phyloP scores from a whole-genome alignment of 2,329 filamentous ascomycete genomes.

The Aspergillus piperis region DNA sequence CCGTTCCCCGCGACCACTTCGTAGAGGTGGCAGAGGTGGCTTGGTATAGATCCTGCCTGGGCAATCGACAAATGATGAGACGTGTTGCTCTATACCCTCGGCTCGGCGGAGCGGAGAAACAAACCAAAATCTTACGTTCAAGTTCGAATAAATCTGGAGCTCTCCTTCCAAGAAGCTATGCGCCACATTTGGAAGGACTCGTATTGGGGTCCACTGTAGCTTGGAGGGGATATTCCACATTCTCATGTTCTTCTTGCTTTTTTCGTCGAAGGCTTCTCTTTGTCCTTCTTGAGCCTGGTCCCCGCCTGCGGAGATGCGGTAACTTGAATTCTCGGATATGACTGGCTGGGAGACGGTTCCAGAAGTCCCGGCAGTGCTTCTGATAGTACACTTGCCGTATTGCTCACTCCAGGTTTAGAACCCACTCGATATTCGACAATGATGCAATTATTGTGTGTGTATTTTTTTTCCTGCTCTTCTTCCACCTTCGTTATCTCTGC shows the following conservation, averaged over 20 bases:
- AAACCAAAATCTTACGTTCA: neutral
- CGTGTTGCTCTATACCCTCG: slow-evolving; percentile 4
- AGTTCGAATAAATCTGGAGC: neutral
- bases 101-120: slow-evolving; percentile 24
- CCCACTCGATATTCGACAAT: neutral
- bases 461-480: neutral
- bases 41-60: neutral
- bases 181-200: slow-evolving; percentile 2
- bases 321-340: neutral
- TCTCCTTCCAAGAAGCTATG: neutral
- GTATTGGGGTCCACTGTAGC: neutral
- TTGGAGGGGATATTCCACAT: neutral
- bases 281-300: neutral
- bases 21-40: neutral
- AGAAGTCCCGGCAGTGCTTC: neutral
- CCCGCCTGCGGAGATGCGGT: slow-evolving; percentile 1
- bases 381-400: slow-evolving; percentile 1
- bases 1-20: neutral
- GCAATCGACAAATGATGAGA: neutral
- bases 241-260: neutral
- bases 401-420: slow-evolving; percentile 1
- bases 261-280: neutral
- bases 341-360: slow-evolving; percentile 3
- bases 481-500: neutral
- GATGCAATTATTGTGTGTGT: neutral